Base-by-base conservation (phyloP, 164 flowering plant genomes). In the Vitis rotundifolia region DNA sequence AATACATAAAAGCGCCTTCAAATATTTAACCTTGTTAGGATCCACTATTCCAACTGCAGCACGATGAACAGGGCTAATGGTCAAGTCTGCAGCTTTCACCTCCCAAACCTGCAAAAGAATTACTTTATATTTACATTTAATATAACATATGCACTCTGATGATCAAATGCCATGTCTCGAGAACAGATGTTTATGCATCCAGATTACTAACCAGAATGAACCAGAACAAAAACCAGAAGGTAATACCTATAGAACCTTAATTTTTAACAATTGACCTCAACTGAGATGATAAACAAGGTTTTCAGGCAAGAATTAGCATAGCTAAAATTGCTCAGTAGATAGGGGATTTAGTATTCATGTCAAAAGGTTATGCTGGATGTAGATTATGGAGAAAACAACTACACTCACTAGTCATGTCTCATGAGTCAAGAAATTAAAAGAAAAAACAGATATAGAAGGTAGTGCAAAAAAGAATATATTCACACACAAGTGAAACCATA, bases 71-170 rank as follows among this genome's bases (percentile, higher is more conserved):
- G 98, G 97, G 75, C 98, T 93, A 68, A 93, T 91, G 60, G 97
- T 96, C 82, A 96, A 84, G 76, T 96, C 98, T 50, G 98, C 99
- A 71, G 97, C 98, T 84, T 96, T 93, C 59, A 93, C 98, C 83
- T 93, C 99, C 99, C 99, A 93, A 50, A 93, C 98, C 99, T 93
- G 79, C 22, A 67, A 67, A 54, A 54, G 50, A 62, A 37, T 37
- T 37, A 37, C 44, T 37, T 37, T 37, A 37, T 6, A 3, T 6
- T 37, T 37, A 37, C 44, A 37, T 6, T 37, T 37, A 37, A 3
- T 37, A 5, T 3, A 37, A 6, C 44, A 37, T 37, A 37, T 3
- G 44, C 44, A 37, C 6, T 37, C 44, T 37, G 44, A 37, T 37
- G 44, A 37, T 37, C 7, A 37, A 37, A 37, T 22, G 44, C 44